Conservation (phyloP, 2,329 filamentous ascomycete genomes). For the Cladosporium cucumerinum region DNA sequence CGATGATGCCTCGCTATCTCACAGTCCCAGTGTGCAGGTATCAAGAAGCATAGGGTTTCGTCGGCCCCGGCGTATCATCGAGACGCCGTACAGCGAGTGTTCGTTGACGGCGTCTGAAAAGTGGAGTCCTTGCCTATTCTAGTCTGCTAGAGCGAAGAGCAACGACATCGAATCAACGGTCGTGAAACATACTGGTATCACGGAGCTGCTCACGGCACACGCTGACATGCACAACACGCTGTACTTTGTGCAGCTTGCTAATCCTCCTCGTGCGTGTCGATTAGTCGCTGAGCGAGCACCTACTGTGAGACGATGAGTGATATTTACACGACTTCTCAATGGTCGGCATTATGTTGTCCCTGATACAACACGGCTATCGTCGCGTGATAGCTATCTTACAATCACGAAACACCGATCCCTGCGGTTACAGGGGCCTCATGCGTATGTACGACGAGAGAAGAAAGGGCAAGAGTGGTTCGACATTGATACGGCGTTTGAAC, state of each 20-base stretch:
- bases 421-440: background rate
- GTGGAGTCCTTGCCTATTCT: background rate
- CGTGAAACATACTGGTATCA: background rate
- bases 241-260: background rate
- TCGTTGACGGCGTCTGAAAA: background rate
- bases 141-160: background rate
- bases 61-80: background rate
- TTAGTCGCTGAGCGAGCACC: background rate
- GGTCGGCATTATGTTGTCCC: background rate
- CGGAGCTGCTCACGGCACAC: background rate
- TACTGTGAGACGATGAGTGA: background rate
- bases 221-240: background rate
- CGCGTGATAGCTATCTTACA: background rate
- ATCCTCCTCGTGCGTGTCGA: background rate
- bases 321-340: background rate
- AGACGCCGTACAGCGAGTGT: background rate
- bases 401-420: background rate
- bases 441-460: background rate
- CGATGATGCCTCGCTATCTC: background rate
- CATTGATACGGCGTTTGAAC: conserved; percentile 8
- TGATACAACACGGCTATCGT: background rate
- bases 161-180: background rate
- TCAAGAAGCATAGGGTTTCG: background rate
- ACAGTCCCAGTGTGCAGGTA: background rate
- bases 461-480: background rate